Evolutionary conservation across 169 alveolate genomes (phyloP).

Genomic region (Plasmodium inui): DNA sequence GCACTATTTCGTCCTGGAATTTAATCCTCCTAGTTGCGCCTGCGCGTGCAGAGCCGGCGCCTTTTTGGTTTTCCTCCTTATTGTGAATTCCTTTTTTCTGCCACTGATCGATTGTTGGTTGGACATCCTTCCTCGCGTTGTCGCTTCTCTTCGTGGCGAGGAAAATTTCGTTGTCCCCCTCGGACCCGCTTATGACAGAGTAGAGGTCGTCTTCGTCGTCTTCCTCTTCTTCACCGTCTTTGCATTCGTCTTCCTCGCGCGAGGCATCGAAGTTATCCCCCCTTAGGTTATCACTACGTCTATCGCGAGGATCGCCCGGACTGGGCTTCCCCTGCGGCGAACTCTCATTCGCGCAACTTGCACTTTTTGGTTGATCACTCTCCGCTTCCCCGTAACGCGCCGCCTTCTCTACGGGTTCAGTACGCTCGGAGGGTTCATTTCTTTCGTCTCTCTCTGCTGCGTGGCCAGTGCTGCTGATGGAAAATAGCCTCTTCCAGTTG

Average conservation of each 20-base stretch:
- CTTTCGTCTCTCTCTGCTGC: neutral
- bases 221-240: neutral
- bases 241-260: neutral
- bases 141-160: neutral
- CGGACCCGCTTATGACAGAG: slow-evolving; percentile 66
- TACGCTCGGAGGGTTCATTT: neutral
- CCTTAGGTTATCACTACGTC: neutral
- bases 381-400: neutral
- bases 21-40: slow-evolving; percentile 11
- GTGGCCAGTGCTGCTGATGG: neutral
- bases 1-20: neutral
- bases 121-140: neutral
- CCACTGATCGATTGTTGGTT: neutral
- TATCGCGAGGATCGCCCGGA: neutral
- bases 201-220: slow-evolving; percentile 40
- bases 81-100: neutral
- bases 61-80: neutral
- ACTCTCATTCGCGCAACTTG: neutral
- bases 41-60: neutral
- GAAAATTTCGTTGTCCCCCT: slow-evolving; percentile 2
- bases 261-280: neutral
- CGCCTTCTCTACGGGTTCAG: neutral
- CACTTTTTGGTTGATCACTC: neutral
- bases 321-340: neutral
- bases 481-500: neutral